Percentiles rank a stretch among this genome's conserved stretches.
phyloP scores from a whole-genome alignment of 2,329 filamentous ascomycete species.

The Pseudogymnoascus sp. region DNA sequence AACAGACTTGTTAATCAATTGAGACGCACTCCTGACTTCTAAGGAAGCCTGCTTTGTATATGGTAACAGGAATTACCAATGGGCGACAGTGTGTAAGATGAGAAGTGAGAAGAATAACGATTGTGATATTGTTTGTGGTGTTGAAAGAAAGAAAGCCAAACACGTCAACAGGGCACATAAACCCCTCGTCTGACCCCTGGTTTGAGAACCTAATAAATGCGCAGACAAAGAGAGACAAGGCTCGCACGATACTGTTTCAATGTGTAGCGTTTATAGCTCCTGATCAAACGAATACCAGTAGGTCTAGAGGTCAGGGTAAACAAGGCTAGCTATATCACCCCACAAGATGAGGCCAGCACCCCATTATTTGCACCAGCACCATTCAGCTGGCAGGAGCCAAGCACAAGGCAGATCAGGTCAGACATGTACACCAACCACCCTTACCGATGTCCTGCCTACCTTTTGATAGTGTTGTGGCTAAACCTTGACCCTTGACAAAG shows the following conservation, averaged over 20 bases:
- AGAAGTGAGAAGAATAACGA: not conserved
- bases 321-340: not conserved
- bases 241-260: not conserved
- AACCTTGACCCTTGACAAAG: not conserved
- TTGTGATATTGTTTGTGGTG: not conserved
- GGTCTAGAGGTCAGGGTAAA: not conserved
- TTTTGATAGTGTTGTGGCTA: not conserved
- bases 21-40: not conserved
- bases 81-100: not conserved
- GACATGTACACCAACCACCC: not conserved
- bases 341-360: not conserved
- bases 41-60: not conserved
- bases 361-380: not conserved
- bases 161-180: not conserved
- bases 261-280: not conserved
- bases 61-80: not conserved
- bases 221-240: not conserved
- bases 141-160: not conserved
- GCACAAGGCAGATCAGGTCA: not conserved
- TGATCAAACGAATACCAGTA: not conserved
- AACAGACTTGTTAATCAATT: not conserved
- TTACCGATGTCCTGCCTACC: not conserved
- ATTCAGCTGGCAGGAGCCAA: not conserved
- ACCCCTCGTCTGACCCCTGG: not conserved
- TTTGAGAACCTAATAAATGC: not conserved